Evolutionary conservation across 768 basidiomycete species (phyloP).

Genomic region (Boletus coccyginus): DNA sequence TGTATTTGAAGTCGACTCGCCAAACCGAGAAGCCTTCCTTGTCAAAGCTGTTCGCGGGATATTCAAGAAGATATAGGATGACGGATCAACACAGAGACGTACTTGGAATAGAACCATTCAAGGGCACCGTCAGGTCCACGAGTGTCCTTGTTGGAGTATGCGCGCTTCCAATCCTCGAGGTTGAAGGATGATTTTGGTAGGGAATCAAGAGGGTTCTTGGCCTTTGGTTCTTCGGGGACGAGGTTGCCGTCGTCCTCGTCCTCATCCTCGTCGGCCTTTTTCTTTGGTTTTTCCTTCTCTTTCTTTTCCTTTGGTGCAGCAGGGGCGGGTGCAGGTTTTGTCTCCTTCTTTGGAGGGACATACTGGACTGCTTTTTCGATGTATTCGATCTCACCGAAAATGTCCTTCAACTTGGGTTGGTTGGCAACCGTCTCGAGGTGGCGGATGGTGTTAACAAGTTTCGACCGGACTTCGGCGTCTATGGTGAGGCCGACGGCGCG

Average conservation of each 20-base stretch:
- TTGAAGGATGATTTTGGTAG: constrained; percentile 87
- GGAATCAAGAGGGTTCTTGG: constrained; percentile 91
- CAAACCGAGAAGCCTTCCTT: constrained; percentile 85
- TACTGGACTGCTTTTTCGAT: constrained; percentile 70
- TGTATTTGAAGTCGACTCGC: constrained; percentile 97
- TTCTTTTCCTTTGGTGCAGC: constrained; percentile 50
- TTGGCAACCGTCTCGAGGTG: constrained; percentile 85
- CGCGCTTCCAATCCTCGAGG: constrained; percentile 95
- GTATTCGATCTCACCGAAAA: constrained; percentile 61
- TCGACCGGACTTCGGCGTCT: constrained; percentile 63
- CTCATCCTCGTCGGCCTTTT: constrained; percentile 40
- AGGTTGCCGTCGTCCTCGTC: constrained; percentile 77
- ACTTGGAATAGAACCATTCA: constrained; percentile 98
- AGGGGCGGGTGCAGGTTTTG: constrained; percentile 44
- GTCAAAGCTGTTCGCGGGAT: constrained; percentile 62
- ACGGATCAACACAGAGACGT: constrained; percentile 21
- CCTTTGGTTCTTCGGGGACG: constrained; percentile 81
- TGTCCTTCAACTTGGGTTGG: constrained; percentile 69
- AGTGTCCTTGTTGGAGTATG: constrained; percentile 98
- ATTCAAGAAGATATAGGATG: constrained; percentile 2
- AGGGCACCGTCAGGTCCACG: constrained; percentile 76
- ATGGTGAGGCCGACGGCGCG: constrained; percentile 53
- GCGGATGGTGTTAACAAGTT: constrained; percentile 76
- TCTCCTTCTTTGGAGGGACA: constrained; percentile 71
- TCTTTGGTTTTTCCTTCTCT: constrained; percentile 64